These are phyloP conservation scores for Sanghuangporus sanghuang DNA, from an alignment of 1,284 basidiomycete species.

Conservation along the genomic window DNA sequence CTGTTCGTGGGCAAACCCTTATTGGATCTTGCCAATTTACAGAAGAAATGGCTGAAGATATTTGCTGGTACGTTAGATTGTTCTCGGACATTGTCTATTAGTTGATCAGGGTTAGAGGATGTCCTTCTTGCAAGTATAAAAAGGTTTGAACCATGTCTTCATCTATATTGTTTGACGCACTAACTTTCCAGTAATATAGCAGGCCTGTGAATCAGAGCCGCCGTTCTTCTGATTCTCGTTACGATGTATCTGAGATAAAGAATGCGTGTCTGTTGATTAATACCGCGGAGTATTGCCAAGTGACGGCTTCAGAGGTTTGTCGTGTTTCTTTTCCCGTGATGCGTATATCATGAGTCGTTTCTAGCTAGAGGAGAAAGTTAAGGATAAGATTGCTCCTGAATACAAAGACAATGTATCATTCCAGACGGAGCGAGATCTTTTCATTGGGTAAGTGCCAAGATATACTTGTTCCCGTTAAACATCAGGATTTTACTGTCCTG, in stretches of 20 bases:
- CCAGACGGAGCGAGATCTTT: conserved; percentile 82
- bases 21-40: conserved; percentile 73
- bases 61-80: conserved; percentile 71
- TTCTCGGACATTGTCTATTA: neutral
- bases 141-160: conserved; percentile 37
- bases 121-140: conserved; percentile 73
- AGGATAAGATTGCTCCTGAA: conserved; percentile 73
- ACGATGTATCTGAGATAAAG: conserved; percentile 68
- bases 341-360: neutral
- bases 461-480: neutral
- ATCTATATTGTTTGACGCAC: neutral
- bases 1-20: conserved; percentile 78
- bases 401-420: conserved; percentile 79
- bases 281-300: conserved; percentile 96
- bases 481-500: conserved; percentile 3
- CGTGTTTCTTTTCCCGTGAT: neutral
- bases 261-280: conserved; percentile 88
- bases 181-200: neutral
- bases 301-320: conserved; percentile 78
- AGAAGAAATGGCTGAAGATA: conserved; percentile 90
- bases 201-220: conserved; percentile 44
- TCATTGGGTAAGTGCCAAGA: conserved; percentile 59
- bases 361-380: conserved; percentile 88
- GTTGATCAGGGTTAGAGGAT: conserved; percentile 53
- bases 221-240: conserved; percentile 71